These are phyloP conservation scores for Sonneratia caseolaris DNA, from an alignment of 345 rosid genomes.

Conservation along the genomic window DNA sequence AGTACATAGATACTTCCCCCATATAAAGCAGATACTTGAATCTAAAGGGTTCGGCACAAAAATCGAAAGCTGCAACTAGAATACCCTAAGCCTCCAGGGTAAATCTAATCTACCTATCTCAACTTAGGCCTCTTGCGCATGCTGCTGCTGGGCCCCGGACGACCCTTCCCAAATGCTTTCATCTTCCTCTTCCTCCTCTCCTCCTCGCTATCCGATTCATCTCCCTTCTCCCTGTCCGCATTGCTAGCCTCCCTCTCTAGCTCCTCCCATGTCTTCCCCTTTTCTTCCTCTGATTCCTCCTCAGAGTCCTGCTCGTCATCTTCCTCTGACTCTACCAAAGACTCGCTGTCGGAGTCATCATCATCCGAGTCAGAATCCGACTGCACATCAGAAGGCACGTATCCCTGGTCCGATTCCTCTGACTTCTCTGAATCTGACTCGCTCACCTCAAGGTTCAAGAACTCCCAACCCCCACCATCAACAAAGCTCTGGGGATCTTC, in stretches of 20 bases:
- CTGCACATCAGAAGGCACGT: constrained; percentile 75
- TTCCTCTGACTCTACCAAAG: constrained; percentile 75
- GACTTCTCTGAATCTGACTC: constrained; percentile 81
- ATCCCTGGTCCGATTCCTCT: constrained; percentile 83
- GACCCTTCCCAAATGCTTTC: constrained; percentile 66
- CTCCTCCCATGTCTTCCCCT: constrained; percentile 98
- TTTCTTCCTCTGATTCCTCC: constrained; percentile 69
- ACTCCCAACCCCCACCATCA: constrained; percentile 91
- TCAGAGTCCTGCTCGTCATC: constrained; percentile 74
- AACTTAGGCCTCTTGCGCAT: constrained; percentile 29
- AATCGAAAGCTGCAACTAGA: background rate
- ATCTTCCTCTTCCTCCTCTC: constrained; percentile 83
- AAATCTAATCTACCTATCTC: constrained; percentile 9
- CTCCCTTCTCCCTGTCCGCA: constrained; percentile 62
- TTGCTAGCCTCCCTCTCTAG: constrained; percentile 90
- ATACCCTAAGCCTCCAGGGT: background rate
- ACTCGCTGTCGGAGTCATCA: constrained; percentile 69
- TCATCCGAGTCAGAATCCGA: constrained; percentile 76
- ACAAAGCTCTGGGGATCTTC: constrained; percentile 86
- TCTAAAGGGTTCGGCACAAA: background rate
- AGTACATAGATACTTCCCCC: too few relatives aligned
- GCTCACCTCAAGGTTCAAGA: constrained; percentile 71
- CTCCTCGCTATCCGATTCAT: constrained; percentile 84
- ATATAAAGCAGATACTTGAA: too few relatives aligned
- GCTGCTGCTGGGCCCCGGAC: constrained; percentile 41